Percentiles rank a stretch among this genome's conserved stretches.
Evolutionary conservation across 768 basidiomycete species (phyloP).

Genomic region (Suillus plorans): DNA sequence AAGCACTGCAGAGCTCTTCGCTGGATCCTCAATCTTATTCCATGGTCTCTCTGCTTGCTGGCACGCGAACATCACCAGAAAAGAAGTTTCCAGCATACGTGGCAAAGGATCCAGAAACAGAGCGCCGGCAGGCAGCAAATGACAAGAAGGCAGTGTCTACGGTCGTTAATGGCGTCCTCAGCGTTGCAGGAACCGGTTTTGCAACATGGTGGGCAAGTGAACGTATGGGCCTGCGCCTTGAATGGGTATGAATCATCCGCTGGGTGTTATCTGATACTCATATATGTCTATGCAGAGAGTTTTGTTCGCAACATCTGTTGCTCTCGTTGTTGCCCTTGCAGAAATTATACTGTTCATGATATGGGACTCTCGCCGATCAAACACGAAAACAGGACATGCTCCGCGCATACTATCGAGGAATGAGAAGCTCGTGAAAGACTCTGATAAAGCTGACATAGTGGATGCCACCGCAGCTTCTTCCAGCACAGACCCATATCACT

Average conservation of each 20-base stretch:
- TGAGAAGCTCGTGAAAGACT: slow-evolving; percentile 12
- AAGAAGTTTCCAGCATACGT: slow-evolving; percentile 59
- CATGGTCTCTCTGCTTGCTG: slow-evolving; percentile 77
- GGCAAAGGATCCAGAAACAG: slow-evolving; percentile 46
- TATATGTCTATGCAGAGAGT: slow-evolving; percentile 43
- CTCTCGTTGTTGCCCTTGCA: slow-evolving; percentile 66
- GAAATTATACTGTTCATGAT: slow-evolving; percentile 73
- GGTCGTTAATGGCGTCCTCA: slow-evolving; percentile 70
- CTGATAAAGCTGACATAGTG: neutral
- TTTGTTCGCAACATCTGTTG: slow-evolving; percentile 58
- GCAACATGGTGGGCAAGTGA: slow-evolving; percentile 76
- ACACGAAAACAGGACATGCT: slow-evolving; percentile 11
- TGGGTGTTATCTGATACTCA: slow-evolving; percentile 8
- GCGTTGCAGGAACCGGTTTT: slow-evolving; percentile 62
- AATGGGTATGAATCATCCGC: slow-evolving; percentile 57
- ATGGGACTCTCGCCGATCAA: slow-evolving; percentile 56
- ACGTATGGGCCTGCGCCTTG: slow-evolving; percentile 60
- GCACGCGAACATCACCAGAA: slow-evolving; percentile 75
- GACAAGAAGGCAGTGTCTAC: slow-evolving; percentile 70
- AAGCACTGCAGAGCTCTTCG: slow-evolving; percentile 36
- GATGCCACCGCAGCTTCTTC: slow-evolving; percentile 16
- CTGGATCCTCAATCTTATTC: slow-evolving; percentile 57
- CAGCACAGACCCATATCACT: slow-evolving; percentile 20
- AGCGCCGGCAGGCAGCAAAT: slow-evolving; percentile 43
- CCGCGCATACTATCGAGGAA: neutral